A percentile compares a stretch with the other conserved stretches of the same genome.
Conservation (phyloP, 441 rosid genomes). For the Biscutella laevigata region DNA sequence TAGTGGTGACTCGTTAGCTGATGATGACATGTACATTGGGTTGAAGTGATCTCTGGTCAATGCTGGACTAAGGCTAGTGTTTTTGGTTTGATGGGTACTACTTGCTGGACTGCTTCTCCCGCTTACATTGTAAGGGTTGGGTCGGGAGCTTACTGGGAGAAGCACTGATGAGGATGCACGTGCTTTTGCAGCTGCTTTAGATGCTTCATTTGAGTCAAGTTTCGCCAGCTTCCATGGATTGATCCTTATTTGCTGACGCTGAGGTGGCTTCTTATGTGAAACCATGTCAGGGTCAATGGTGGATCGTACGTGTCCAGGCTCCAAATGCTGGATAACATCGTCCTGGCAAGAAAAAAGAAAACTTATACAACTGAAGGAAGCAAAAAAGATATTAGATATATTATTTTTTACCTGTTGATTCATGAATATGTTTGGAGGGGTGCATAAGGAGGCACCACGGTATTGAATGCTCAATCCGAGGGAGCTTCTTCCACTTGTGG, state of each 20-base stretch:
- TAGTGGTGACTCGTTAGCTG: constrained; percentile 43
- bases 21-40: constrained; percentile 62
- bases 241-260: constrained; percentile 61
- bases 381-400: background rate
- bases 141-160: constrained; percentile 49
- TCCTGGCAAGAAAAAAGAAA: constrained; percentile 42
- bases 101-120: constrained; percentile 70
- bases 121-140: constrained; percentile 41
- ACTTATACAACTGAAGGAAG: background rate
- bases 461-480: constrained; percentile 74
- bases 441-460: constrained; percentile 77
- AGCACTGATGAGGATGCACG: constrained; percentile 85
- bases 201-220: constrained; percentile 69
- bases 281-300: constrained; percentile 67
- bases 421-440: constrained; percentile 96
- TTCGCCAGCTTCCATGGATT: constrained; percentile 96
- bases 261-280: constrained; percentile 49
- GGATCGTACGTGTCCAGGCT: constrained; percentile 72
- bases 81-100: constrained; percentile 46
- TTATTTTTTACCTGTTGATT: constrained; percentile 64
- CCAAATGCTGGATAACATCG: constrained; percentile 80
- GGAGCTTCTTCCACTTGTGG: constrained; percentile 85
- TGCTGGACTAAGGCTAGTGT: constrained; percentile 42
- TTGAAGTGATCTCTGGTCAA: constrained; percentile 60
- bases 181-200: constrained; percentile 80